phyloP scores from a whole-genome alignment of 2,329 filamentous ascomycete species.

The Penicillium sp. region DNA sequence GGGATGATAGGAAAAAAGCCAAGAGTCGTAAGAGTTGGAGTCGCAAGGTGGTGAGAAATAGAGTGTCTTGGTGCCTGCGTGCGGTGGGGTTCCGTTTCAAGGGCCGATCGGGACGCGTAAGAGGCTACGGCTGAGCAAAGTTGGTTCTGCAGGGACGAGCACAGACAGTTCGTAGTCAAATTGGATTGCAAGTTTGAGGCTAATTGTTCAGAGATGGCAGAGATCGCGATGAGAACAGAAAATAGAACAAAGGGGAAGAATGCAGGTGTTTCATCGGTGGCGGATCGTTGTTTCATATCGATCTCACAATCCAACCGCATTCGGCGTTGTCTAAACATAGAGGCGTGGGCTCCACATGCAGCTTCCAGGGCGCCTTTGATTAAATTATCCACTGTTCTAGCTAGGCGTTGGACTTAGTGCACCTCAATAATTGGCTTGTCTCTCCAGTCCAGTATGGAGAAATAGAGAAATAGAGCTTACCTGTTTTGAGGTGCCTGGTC shows the following conservation, averaged over 20 bases:
- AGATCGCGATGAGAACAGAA: not conserved
- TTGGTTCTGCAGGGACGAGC: not conserved
- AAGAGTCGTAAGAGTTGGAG: not conserved
- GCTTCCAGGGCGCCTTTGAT: conserved; percentile 6
- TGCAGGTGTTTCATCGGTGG: conserved; percentile 4
- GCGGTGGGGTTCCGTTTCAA: conserved; percentile 29
- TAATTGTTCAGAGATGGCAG: not conserved
- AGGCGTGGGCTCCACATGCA: conserved; percentile 1
- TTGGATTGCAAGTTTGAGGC: not conserved
- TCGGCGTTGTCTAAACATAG: conserved; percentile 14
- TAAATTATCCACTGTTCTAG: not conserved
- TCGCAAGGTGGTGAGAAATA: conserved; percentile 3
- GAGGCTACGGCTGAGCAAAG: conserved; percentile 14
- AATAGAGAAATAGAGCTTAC: too few species aligned
- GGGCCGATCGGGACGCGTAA: conserved; percentile 27
- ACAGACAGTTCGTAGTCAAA: not conserved
- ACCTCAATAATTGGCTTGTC: too few species aligned
- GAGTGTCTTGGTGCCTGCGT: conserved; percentile 23
- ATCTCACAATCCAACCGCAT: conserved; percentile 13
- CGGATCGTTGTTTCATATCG: conserved; percentile 20
- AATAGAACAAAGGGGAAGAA: not conserved
- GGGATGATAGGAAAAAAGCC: conserved; percentile 3
- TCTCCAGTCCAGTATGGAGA: too few species aligned
- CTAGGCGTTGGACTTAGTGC: too few species aligned
- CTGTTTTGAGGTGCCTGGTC: too few species aligned